These are phyloP conservation scores for Tetracentron sinense DNA, from an alignment of 164 flowering plant genomes.

Conservation along the genomic window DNA sequence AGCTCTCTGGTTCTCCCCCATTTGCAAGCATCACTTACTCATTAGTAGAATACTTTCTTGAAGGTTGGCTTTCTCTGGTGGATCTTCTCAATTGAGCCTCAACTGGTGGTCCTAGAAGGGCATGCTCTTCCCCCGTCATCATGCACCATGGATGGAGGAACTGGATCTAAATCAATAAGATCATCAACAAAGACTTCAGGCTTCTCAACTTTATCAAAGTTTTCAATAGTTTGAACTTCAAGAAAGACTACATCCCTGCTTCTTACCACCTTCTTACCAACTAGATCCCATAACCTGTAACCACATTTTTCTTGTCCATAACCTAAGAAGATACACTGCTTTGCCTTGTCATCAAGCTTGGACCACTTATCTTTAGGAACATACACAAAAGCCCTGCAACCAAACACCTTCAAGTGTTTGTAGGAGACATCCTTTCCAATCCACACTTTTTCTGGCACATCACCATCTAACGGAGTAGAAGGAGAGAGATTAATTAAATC, in stretches of 20 bases:
- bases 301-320: conserved; percentile 10
- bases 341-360: conserved; percentile 13
- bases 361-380: conserved; percentile 7
- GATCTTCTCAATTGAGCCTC: not conserved
- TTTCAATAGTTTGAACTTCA: conserved; percentile 5
- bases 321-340: conserved; percentile 7
- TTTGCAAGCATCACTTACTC: conserved; percentile 3
- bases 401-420: conserved; percentile 10
- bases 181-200: not conserved
- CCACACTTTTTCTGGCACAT: conserved; percentile 9
- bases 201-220: not conserved
- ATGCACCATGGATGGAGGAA: not conserved
- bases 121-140: no score
- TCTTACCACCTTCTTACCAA: not conserved
- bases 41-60: not conserved
- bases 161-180: not conserved
- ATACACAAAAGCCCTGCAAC: conserved; percentile 2
- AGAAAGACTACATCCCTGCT: conserved; percentile 12
- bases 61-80: not conserved
- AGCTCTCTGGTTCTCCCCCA: conserved; percentile 9
- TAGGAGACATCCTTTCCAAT: conserved; percentile 2
- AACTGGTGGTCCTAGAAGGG: not conserved
- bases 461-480: not conserved
- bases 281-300: conserved; percentile 5
- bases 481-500: conserved; percentile 3